phyloP scores from a whole-genome alignment of 2,329 filamentous ascomycete species.

The Beauveria brongniartii region DNA sequence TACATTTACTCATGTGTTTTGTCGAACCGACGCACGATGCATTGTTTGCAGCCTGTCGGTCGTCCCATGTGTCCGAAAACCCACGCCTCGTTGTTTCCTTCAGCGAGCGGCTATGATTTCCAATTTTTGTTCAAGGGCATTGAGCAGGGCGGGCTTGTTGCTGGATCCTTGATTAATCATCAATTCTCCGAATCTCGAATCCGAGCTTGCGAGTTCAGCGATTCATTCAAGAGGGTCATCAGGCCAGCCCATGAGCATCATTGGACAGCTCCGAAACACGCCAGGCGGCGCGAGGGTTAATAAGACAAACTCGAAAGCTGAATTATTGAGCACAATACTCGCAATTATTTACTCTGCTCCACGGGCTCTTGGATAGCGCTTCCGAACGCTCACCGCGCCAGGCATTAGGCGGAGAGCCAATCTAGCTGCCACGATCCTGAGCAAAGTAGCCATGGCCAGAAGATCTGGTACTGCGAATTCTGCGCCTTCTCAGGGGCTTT shows the following conservation, averaged over 20 bases:
- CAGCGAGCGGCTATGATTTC: no score
- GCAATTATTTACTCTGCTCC: not conserved
- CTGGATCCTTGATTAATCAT: not conserved
- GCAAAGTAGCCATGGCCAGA: not conserved
- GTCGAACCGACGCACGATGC: no score
- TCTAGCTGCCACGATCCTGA: not conserved
- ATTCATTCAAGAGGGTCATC: constrained; percentile 1
- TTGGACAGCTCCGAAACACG: not conserved
- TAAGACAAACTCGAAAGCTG: not conserved
- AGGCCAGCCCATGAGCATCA: not conserved
- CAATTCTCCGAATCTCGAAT: constrained; percentile 3
- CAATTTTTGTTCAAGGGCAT: no score
- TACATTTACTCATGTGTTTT: no score
- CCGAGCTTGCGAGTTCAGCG: not conserved
- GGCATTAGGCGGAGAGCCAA: not conserved
- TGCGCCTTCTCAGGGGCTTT: not conserved
- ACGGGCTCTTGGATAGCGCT: not conserved
- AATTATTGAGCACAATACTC: not conserved
- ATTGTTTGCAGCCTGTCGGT: no score
- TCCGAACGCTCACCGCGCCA: not conserved
- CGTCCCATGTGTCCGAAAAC: no score
- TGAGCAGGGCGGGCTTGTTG: no score
- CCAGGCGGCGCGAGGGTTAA: not conserved
- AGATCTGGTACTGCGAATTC: not conserved
- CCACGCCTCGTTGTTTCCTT: no score